phyloP scores from a whole-genome alignment of 2,329 filamentous ascomycete species.

The Didymella keratinophila region DNA sequence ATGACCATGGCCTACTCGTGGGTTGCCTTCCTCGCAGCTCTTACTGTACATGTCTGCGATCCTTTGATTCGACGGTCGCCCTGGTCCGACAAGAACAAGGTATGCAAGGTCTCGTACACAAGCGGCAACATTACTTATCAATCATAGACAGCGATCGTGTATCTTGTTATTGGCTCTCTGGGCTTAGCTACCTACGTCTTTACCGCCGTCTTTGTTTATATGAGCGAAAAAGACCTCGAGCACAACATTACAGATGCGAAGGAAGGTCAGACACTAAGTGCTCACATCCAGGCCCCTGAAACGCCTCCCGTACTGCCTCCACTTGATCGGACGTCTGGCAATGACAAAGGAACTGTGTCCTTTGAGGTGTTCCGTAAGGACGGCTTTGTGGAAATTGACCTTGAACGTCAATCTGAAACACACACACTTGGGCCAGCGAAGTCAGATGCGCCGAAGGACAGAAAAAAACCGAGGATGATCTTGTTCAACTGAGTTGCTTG shows the following conservation, averaged over 20 bases:
- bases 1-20: constrained; percentile 44
- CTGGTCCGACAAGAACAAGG: constrained; percentile 35
- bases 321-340: neutral
- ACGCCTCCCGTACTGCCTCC: neutral
- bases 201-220: constrained; percentile 36
- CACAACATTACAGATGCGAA: constrained; percentile 21
- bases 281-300: neutral
- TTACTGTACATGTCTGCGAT: constrained; percentile 41
- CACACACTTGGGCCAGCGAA: neutral
- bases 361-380: constrained; percentile 11
- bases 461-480: constrained; percentile 12
- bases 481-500: constrained; percentile 9
- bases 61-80: constrained; percentile 30
- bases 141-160: constrained; percentile 36
- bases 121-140: constrained; percentile 3
- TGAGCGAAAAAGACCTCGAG: constrained; percentile 38
- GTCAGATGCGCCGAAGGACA: neutral
- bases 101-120: neutral
- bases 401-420: constrained; percentile 4
- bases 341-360: constrained; percentile 1
- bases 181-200: constrained; percentile 37
- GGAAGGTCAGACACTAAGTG: neutral
- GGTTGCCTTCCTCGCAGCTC: constrained; percentile 34
- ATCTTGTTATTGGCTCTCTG: constrained; percentile 31
- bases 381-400: constrained; percentile 10